Evolutionary conservation across 208 protist genomes (phyloP), one percentile per base, ranked within the genome.

Genomic region (Crithidia sp.): DNA sequence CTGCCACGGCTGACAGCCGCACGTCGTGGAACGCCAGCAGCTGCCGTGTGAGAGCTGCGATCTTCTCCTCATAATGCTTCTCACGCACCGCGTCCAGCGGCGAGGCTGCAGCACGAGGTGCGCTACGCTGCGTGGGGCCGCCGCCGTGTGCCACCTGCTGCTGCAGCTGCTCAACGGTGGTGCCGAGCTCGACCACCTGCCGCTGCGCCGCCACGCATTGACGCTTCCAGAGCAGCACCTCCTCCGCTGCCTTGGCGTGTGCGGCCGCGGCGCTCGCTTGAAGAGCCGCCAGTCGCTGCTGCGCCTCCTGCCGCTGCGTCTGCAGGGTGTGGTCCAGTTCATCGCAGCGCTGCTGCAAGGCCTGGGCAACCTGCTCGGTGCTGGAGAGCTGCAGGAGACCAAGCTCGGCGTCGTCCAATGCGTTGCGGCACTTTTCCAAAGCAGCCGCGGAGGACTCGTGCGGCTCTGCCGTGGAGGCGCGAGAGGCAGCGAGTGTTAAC

Each of bases 331-430:
- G 63, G 10, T 57, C n/a, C 39, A 77, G 73, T 13, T 58, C 73
- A 14, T 77, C 58, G 50, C 73, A 77, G 58, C 73, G 73, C 39
- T 19, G 64, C 64, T 78, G 73, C 40, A 78, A 65, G 43, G 71
- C 73, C 52, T 68, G 59, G n/a, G 50, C 73, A 36, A 73, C 73
- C 9, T 78, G 66, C 37, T 71, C n/a, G 14, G 73, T 36, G 28
- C 73, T 61, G 41, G 66, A 39, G 0, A 78, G 73, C 59, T 67
- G 73, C 50, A 78, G 7, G 36, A 78, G 47, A 43, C 66, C 66
- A 52, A 60, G 53, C 19, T 64, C 39, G 3, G 73, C 73, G 17
- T 78, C 73, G 52, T 78, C 73, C 40, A 71, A 52, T 3, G 66
- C 66, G 60, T 56, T 60, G 37, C 66, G 66, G 56, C 66, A 78